Evolutionary conservation across 1,139 yeast genomes (phyloP), one percentile per base, ranked within the genome.

Genomic region (Candida neerlandica): DNA sequence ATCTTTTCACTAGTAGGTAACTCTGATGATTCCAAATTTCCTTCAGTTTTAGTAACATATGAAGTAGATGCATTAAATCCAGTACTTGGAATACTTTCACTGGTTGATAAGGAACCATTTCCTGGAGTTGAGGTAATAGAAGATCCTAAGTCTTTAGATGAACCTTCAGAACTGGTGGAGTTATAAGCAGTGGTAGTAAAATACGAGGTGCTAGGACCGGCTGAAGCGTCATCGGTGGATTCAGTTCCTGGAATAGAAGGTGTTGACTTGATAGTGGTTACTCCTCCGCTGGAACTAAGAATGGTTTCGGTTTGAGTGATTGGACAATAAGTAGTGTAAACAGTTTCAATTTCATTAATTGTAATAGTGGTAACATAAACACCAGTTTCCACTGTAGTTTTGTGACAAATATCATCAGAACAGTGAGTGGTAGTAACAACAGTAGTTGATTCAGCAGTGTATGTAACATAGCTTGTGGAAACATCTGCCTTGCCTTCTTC

Each of bases 351-450:
- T 51, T 64, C 52, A 52, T 59, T 61, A n/a, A 64, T 59, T 50
- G 70, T 66, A 30, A 68, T 59, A 18, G 75, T 70, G 52, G 67
- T 58, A 37, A 56, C 51, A 46, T 61, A 55, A 41, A 62, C 59
- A 43, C 67, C 63, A 49, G 68, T 71, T 48, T 74, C 62, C 47
- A 65, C 68, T 18, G 66, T 58, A 37, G 70, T 59, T 29, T 55
- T 55, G 47, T 57, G 43, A 60, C 77, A 73, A 48, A 55, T 59
- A 63, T 67, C 46, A 60, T 68, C 60, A 44, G 66, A 60, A 68
- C 84, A 80, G 47, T 77, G 70, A 51, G 83, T 78, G 66, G 78
- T 69, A 61, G 84, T 59, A 41, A 60, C 58, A 45, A 70, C 62
- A 52, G 68, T 62, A 35, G 61, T 65, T 16, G 53, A 55, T 56